Evolutionary conservation across 257 asterid genomes (phyloP).

Genomic region (Forsythia viridissima): DNA sequence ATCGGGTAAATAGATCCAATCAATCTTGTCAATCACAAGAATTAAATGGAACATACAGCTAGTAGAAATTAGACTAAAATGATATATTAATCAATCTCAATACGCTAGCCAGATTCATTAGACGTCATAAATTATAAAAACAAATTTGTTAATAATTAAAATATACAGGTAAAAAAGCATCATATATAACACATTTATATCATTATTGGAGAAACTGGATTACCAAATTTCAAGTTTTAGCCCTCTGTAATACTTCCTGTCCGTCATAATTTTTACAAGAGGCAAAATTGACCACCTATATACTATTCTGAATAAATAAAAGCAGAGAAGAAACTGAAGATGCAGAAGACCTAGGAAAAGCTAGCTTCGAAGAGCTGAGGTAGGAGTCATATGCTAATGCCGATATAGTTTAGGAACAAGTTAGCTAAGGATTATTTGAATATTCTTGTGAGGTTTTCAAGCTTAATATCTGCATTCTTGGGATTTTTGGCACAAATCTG

Average conservation of each 20-base stretch:
- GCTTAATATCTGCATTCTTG: too few relatives aligned
- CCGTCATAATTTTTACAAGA: background rate
- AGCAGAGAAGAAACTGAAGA: background rate
- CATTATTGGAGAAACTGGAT: conserved; percentile 6
- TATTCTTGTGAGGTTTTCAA: too few relatives aligned
- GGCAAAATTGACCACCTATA: background rate
- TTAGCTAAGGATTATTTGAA: too few relatives aligned
- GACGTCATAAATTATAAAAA: background rate
- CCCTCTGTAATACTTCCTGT: background rate
- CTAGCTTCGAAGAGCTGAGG: too few relatives aligned
- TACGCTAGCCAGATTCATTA: conserved; percentile 5
- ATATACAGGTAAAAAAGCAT: background rate
- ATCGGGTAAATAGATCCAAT: conserved; percentile 10
- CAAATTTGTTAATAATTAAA: background rate
- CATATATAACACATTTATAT: conserved; percentile 1
- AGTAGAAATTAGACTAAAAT: conserved; percentile 4
- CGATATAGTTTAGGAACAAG: too few relatives aligned
- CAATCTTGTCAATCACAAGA: conserved; percentile 14
- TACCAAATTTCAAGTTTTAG: conserved; percentile 1
- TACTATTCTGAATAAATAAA: background rate
- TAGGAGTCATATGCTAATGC: too few relatives aligned
- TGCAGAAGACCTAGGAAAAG: background rate
- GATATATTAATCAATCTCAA: conserved; percentile 4
- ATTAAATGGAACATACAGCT: conserved; percentile 9
- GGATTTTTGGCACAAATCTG: too few relatives aligned